Evolutionary conservation across 371 early-diverging fungal species (phyloP), one percentile per base, ranked within the genome.

Genomic region (Capniomyces stellatus): DNA sequence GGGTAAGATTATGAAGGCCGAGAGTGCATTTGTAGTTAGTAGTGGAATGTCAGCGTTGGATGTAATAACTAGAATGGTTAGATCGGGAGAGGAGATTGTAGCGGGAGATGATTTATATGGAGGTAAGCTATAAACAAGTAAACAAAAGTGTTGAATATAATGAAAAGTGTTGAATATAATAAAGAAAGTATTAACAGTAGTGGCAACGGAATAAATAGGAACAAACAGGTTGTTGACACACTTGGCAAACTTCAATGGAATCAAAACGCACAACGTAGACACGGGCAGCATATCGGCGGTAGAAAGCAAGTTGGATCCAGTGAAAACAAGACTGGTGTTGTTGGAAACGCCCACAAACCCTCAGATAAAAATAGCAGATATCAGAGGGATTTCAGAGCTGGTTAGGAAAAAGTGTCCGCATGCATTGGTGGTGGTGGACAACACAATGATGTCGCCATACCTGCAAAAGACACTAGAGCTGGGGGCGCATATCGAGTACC

Each of bases 281-380:
- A 74, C 93, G 53, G 67, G 64, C 24, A 75, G 87, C 57, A 82
- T 88, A 43, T 63, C 72, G 29, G 75, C 74, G 56, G 67, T 70
- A 1, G 29, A 27, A 51, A 55, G 60, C 48, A 59, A 52, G 31
- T 70, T 91, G 43, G 73, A 75, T 29, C 72, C 83, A n/a, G 69
- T 56, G 29, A 83, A 83, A 62, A 92, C 93, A 1, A 73, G 81
- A 0, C 59, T 88, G 54, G 79, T 94, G 24, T 85, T 92, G 86
- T 66, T 92, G 51, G 95, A 94, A 71, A 85, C 92, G 23, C 95
- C 93, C 21, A 92, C 96, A 53, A 96, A 96, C 74, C 95, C 97
- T 30, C 85, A 91, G 43, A 76, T 95, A 35, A 84, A 89, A 54
- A 71, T 95, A 42, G 89, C 89, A 30, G 96, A 96, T 61, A 93